Percentiles rank a stretch among this genome's conserved stretches.
Evolutionary conservation across 2,329 filamentous ascomycete genomes (phyloP).

Genomic region (Fusarium compactum): DNA sequence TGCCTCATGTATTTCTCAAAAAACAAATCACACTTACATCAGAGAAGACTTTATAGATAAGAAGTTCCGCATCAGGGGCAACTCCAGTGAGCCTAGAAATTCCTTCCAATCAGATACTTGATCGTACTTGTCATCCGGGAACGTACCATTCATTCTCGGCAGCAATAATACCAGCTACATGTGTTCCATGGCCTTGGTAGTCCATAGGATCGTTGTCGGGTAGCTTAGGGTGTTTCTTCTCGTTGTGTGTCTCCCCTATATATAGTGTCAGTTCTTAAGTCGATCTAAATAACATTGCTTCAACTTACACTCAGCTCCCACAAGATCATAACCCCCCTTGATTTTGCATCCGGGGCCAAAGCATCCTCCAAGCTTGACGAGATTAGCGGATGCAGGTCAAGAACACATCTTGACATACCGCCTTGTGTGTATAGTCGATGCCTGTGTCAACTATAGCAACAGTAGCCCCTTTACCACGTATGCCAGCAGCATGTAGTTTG

Average conservation of each 20-base stretch:
- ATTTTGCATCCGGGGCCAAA: conserved; percentile 56
- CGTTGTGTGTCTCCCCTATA: conserved; percentile 49
- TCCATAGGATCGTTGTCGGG: conserved; percentile 55
- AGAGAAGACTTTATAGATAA: conserved; percentile 60
- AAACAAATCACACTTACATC: conserved; percentile 34
- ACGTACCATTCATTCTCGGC: conserved; percentile 55
- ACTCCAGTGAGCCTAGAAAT: conserved; percentile 57
- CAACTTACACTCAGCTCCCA: conserved; percentile 50
- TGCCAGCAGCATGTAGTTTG: conserved; percentile 53
- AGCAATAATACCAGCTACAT: conserved; percentile 63
- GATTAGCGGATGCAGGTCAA: background rate
- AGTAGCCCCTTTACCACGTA: conserved; percentile 54
- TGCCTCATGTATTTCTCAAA: background rate
- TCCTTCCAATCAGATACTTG: conserved; percentile 3
- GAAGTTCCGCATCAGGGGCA: conserved; percentile 59
- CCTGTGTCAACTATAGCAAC: conserved; percentile 57
- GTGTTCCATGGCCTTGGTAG: conserved; percentile 53
- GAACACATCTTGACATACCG: conserved; percentile 40
- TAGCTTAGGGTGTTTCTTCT: conserved; percentile 47
- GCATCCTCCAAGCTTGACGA: conserved; percentile 53
- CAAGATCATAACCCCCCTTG: conserved; percentile 55
- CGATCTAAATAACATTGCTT: background rate
- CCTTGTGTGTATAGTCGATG: conserved; percentile 55
- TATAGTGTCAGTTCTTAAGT: conserved; percentile 16
- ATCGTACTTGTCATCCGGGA: background rate